Evolutionary conservation across 495 filamentous ascomycete species (phyloP), one percentile per base, ranked within the genome.

Genomic region (Pyrenula aspistea): DNA sequence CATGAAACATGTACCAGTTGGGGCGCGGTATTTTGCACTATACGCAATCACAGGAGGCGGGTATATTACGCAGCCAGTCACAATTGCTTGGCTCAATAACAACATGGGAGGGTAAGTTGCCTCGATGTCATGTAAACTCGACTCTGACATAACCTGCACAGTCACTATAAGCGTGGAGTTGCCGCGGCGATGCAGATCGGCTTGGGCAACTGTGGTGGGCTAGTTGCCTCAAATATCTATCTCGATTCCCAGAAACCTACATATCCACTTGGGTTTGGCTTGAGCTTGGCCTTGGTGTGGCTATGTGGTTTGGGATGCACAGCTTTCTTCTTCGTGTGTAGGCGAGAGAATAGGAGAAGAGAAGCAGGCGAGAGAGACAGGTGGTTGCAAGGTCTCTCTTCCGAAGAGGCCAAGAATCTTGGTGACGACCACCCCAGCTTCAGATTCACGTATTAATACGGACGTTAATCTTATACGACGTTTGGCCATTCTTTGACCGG

Each of bases 351-450:
- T 59, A 71, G 71, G 60, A 69, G 75, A 67, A 76, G 74, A n/a
- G 74, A 78, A 10, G 54, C 68, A 24, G 80, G 79, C 0, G 71
- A 77, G 62, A 71, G 78, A 51, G 76, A 86, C 63, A 55, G 70
- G 60, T 67, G 74, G 60, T 19, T 69, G 78, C 50, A 59, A 55
- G 25, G 64, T 67, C 31, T 42, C 31, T 31, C 68, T 73, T 0
- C 57, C 60, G 72, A 82, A 49, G 73, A 78, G 61, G 59, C 70
- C 25, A 67, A 75, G 56, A 84, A 84, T 59, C 67, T 83, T 55
- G 82, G 81, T 0, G 82, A 85, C 61, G 78, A 77, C 55, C 78
- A 83, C 68, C 82, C 81, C 4, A 67, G 67, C 22, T 83, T 81
- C 58, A 63, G 79, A 55, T 83, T 77, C 59, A 77, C 72, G 19